These are phyloP conservation scores for Teunomyces stri DNA, from an alignment of 805 yeast genomes.

Conservation along the genomic window DNA sequence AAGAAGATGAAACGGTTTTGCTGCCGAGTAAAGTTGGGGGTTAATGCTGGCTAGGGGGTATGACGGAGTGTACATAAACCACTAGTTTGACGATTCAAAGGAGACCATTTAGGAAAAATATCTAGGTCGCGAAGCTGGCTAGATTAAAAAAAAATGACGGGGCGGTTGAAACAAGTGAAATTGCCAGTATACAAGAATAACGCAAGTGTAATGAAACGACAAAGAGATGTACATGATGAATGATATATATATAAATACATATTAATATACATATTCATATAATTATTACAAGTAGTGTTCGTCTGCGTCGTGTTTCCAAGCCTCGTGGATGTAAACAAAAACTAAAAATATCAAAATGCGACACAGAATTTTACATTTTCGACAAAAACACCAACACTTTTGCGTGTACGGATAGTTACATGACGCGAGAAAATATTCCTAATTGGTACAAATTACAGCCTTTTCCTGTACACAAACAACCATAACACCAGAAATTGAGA, in stretches of 20 bases:
- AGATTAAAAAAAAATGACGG: too few relatives aligned
- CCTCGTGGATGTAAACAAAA: slow-evolving; percentile 1
- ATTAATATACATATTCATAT: too few relatives aligned
- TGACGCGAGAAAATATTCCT: neutral
- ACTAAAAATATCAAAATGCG: slow-evolving; percentile 1
- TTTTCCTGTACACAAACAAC: neutral
- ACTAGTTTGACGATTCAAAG: neutral
- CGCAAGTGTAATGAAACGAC: too few relatives aligned
- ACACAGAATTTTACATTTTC: neutral
- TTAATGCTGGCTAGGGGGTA: neutral
- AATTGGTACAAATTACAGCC: neutral
- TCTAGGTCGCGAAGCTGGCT: too few relatives aligned
- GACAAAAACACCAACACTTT: neutral
- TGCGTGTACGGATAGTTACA: neutral
- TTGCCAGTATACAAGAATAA: too few relatives aligned
- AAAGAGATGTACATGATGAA: too few relatives aligned
- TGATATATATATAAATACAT: too few relatives aligned
- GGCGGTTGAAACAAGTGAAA: too few relatives aligned
- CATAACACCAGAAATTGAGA: neutral
- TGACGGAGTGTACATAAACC: too few relatives aligned
- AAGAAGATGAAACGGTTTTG: neutral
- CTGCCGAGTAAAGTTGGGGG: neutral
- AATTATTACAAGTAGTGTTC: too few relatives aligned
- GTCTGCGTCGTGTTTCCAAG: neutral
- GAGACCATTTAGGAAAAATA: neutral